Evolutionary conservation across 495 filamentous ascomycete genomes (phyloP), one percentile per base, ranked within the genome.

Genomic region (Cladorrhinum samala): DNA sequence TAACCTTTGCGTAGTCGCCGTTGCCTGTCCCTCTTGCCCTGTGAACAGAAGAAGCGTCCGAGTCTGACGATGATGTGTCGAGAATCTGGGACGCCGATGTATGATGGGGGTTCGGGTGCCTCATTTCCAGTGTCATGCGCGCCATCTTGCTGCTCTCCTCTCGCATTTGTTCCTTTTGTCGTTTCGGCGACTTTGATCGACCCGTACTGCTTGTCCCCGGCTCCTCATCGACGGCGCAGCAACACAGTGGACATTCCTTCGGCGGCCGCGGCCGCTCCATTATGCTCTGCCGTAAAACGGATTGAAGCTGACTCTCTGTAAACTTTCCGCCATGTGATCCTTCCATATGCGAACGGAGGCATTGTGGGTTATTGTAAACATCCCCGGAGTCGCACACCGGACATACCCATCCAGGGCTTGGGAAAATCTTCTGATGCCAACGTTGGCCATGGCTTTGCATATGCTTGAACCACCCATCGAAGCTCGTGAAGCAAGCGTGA

Each of bases 161-260:
- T 14, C 6, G 30, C 1, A 21, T 8, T 14, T 19, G 42, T 20
- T 45, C 42, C 2, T 20, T 45, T 2, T 46, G 44, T 19, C 44
- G 19, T 23, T 46, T 46, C n/a, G 21, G 44, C 21, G 44, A 5
- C 6, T 3, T 19, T 46, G 7, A 14, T 14, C 6, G 30, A 14
- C 30, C 30, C 30, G 30, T 37, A 7, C 7, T 37, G 7, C 14
- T 6, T 7, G 7, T 37, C 30, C 14, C 27, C 44, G 7, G n/a
- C 6, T 1, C 27, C 44, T 23, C n/a, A n/a, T 46, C 44, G 21
- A 46, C 44, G n/a, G 44, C 16, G n/a, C 16, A 46, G 44, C 21
- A 27, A 23, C 44, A 46, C 8, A 46, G n/a, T 4, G 27, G 44
- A 23, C 44, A 46, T 27, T 46, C 44, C 3, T 46, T 46, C 44